Evolutionary conservation across 2,329 filamentous ascomycete genomes (phyloP).

Genomic region (Xylaria hypoxylon): DNA sequence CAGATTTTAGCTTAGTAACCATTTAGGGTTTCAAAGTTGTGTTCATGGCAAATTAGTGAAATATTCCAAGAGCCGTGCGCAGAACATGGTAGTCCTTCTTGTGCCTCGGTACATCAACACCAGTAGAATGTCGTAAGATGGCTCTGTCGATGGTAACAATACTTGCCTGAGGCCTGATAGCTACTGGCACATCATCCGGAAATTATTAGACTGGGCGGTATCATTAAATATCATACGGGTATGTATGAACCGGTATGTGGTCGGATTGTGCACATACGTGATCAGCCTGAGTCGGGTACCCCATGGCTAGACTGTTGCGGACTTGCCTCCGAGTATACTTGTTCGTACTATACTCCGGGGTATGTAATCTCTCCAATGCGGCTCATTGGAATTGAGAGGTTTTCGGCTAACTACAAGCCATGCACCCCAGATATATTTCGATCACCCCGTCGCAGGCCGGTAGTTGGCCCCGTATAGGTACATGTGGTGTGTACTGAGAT

Average conservation of each 20-base stretch:
- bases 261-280: neutral
- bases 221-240: neutral
- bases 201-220: neutral
- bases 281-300: constrained; percentile 26
- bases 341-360: neutral
- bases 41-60: too few relatives aligned
- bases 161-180: neutral
- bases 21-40: too few relatives aligned
- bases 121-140: neutral
- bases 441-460: constrained; percentile 40
- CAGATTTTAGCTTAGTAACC: too few relatives aligned
- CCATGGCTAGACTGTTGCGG: neutral
- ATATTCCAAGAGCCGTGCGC: too few relatives aligned
- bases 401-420: constrained; percentile 22
- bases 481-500: constrained; percentile 18
- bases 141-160: neutral
- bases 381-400: neutral
- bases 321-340: neutral
- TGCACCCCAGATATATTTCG: constrained; percentile 42
- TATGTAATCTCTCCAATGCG: too few relatives aligned
- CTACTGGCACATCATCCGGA: neutral
- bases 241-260: neutral
- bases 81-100: too few relatives aligned
- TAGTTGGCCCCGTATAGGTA: constrained; percentile 27
- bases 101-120: neutral